phyloP scores from a whole-genome alignment of 2,329 filamentous ascomycete species.

The Colletotrichum sp. region DNA sequence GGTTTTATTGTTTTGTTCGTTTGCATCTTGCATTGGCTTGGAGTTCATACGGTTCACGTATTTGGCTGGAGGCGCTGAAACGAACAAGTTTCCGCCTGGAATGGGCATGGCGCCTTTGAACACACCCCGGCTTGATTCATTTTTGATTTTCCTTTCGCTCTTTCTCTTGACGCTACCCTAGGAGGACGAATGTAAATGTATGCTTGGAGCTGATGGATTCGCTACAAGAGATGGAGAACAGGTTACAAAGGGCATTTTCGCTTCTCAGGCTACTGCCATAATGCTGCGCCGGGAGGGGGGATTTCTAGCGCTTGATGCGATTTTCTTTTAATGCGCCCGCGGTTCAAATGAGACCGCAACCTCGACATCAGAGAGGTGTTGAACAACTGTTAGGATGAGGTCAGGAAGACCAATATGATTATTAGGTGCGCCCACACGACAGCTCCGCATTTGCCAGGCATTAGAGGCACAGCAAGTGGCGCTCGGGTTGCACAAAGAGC shows the following conservation, averaged over 20 bases:
- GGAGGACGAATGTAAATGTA: background rate
- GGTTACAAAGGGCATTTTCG: background rate
- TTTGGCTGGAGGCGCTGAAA: slow-evolving; percentile 5
- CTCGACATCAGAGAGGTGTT: background rate
- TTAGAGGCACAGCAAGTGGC: background rate
- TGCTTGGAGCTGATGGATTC: background rate
- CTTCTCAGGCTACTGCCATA: background rate
- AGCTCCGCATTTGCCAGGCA: background rate
- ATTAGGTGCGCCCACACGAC: background rate
- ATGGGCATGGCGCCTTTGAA: background rate
- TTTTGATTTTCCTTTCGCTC: background rate
- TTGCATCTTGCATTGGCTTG: slow-evolving; percentile 17
- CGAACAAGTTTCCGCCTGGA: background rate
- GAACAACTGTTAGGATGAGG: background rate
- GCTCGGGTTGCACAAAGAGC: background rate
- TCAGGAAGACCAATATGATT: background rate
- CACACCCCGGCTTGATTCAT: background rate
- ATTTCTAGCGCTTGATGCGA: background rate
- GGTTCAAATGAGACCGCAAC: background rate
- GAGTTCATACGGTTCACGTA: slow-evolving; percentile 5
- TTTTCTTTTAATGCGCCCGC: background rate
- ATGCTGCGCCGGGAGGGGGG: background rate
- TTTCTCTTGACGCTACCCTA: background rate
- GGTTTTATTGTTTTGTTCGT: background rate
- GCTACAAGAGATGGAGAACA: background rate